Evolutionary conservation across 306 rosid species (phyloP), one percentile per base, ranked within the genome.

Genomic region (Cajanus cajan): DNA sequence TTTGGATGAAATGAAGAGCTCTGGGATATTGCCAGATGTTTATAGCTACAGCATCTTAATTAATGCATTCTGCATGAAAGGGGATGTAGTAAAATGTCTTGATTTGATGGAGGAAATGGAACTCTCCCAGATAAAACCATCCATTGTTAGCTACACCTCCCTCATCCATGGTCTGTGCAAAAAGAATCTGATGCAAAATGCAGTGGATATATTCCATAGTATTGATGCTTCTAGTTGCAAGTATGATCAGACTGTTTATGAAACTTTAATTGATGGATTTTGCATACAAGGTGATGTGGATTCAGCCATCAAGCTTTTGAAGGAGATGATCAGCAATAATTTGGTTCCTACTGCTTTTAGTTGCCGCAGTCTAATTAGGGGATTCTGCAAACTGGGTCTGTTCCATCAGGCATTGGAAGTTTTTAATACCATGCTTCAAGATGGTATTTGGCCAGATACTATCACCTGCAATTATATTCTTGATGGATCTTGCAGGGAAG

Each of bases 31-130:
- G 19, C 93, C 96, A 47, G 90, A 87, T 87, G 88, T 74, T 76
- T 86, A 76, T 66, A 89, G 93, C 84, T 90, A 89, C 73, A 87
- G 90, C 83, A 89, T 89, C 61, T 84, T 90, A 83, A 83, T 89
- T 43, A 82, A 90, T 81, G 83, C 84, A 18, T 82, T 78, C 54
- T 85, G 89, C 78, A 82, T 66, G 79, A 68, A 78, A 28, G 88
- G 93, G 71, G 81, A 90, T 65, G 34, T 82, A 37, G 34, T 57
- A 70, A 80, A 61, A 78, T 76, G 78, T 76, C 52, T 78, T 34
- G 48, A 67, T 65, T 39, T 90, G 84, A 51, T 89, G 34, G 72
- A 66, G 31, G 89, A 90, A 82, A 90, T 90, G 96, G 57, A 50
- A 44, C 58, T 2, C 16, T 5, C 25, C 82, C 45, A 45, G 47